Evolutionary conservation across 2,329 filamentous ascomycete genomes (phyloP).

Genomic region (Amauroascus verrucosus): DNA sequence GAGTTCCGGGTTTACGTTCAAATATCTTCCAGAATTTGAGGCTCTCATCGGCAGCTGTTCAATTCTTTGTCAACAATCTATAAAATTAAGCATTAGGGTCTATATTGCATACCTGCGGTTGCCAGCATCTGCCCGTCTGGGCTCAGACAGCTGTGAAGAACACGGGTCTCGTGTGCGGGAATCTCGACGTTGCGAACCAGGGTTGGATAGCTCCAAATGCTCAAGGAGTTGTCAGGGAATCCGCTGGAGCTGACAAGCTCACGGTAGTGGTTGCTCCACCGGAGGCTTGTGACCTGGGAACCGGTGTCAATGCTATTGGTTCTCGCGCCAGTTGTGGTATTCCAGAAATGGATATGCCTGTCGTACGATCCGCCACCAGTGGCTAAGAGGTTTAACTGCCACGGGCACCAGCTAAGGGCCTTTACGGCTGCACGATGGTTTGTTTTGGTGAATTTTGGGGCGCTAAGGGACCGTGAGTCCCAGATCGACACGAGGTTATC

Average conservation of each 20-base stretch:
- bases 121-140: slow-evolving; percentile 97
- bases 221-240: slow-evolving; percentile 97
- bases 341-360: slow-evolving; percentile 99
- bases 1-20: slow-evolving; percentile 83
- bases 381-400: slow-evolving; percentile 93
- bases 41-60: slow-evolving; percentile 75
- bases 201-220: slow-evolving; percentile 98
- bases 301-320: slow-evolving; percentile 99
- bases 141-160: slow-evolving; percentile 92
- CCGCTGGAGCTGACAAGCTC: slow-evolving; percentile 96
- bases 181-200: slow-evolving; percentile 97
- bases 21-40: slow-evolving; percentile 99
- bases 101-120: slow-evolving; percentile 58
- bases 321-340: slow-evolving; percentile 91
- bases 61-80: slow-evolving; percentile 21
- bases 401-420: slow-evolving; percentile 96
- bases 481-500: slow-evolving; percentile 99
- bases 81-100: background rate
- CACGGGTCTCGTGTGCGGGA: slow-evolving; percentile 89
- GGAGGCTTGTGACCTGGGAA: slow-evolving; percentile 89
- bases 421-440: slow-evolving; percentile 99
- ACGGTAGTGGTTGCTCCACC: slow-evolving; percentile 94
- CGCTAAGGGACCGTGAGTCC: slow-evolving; percentile 86
- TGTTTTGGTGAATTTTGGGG: slow-evolving; percentile 98
- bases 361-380: slow-evolving; percentile 95